Evolutionary conservation across 805 yeast genomes (phyloP).

Genomic region (Ogataea sp.): DNA sequence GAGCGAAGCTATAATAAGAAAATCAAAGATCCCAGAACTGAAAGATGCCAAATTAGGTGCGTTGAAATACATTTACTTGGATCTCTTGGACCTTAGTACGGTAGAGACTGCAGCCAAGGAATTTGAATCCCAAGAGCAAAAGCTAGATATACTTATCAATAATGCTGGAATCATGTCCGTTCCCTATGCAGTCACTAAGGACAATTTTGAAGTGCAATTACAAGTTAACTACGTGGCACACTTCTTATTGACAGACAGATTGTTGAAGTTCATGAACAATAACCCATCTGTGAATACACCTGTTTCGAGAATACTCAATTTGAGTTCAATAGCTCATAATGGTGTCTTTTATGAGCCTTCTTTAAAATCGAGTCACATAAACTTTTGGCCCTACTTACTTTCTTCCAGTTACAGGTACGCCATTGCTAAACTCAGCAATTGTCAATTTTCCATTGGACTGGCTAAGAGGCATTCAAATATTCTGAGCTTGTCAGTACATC

Average conservation of each 20-base stretch:
- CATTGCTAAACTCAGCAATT: conserved; percentile 67
- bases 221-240: conserved; percentile 77
- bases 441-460: conserved; percentile 60
- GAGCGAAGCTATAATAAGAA: conserved; percentile 39
- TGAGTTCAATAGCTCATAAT: conserved; percentile 61
- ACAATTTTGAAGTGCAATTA: conserved; percentile 70
- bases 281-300: background rate
- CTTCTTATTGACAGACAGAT: conserved; percentile 54
- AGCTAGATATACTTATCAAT: conserved; percentile 55
- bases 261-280: conserved; percentile 40
- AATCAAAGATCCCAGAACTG: conserved; percentile 12
- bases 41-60: conserved; percentile 35
- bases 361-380: conserved; percentile 37
- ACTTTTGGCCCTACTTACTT: conserved; percentile 53
- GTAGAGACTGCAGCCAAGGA: conserved; percentile 41
- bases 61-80: conserved; percentile 44
- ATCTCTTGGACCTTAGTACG: conserved; percentile 39
- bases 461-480: conserved; percentile 61
- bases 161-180: conserved; percentile 79
- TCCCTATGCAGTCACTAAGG: conserved; percentile 51
- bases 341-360: conserved; percentile 40
- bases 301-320: conserved; percentile 49
- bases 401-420: conserved; percentile 78
- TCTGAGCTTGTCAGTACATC: conserved; percentile 61
- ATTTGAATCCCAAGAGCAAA: conserved; percentile 37